Base-by-base conservation (phyloP, 345 rosid species). In the Ricinus communis region DNA sequence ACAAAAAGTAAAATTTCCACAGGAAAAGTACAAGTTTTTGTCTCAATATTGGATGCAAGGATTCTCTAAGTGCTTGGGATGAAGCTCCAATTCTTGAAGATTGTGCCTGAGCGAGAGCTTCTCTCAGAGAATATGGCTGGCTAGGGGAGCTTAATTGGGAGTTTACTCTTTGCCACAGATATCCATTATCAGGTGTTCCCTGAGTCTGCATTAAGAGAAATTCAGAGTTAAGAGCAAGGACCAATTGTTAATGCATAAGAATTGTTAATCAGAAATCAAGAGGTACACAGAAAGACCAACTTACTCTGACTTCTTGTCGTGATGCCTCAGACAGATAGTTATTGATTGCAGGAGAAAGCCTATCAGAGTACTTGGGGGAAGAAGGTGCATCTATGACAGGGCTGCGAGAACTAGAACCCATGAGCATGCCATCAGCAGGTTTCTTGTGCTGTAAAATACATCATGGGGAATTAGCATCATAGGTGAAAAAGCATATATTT, bases 21-120 rank as follows among this genome's bases (percentile, higher is more conserved):
- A 27, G 24, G 62, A 80, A 56, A 43, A 10, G 24, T 85, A 95
- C 99, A 92, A 95, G 86, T 70, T 92, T 91, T 79, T 95, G 97
- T 80, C 99, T 86, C 87, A 95, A 82, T 70, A 92, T 81, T 60
- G 99, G 99, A 76, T 95, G 97, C 86, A 92, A 81, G 55, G 99
- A 95, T 80, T 92, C 99, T 81, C 97, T 80, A 38, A 95, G 88
- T 66, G 97, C 99, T 84, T 95, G 99, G 52, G 98, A 91, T 24
- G 98, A 95, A 82, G 99, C 97, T 74, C 98, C 99, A 70, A 92
- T 92, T 79, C 99, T 91, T 8, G 98, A 95, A 62, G 97, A 95
- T 76, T 95, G 98, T 46, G 97, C 99, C 83, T 95, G 99, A 63
- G 97, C 97, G 51, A 95, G 86, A 80, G 99, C 98, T 87, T 95